Evolutionary conservation across 2,329 filamentous ascomycete genomes (phyloP).

Genomic region (Periconia sp.): DNA sequence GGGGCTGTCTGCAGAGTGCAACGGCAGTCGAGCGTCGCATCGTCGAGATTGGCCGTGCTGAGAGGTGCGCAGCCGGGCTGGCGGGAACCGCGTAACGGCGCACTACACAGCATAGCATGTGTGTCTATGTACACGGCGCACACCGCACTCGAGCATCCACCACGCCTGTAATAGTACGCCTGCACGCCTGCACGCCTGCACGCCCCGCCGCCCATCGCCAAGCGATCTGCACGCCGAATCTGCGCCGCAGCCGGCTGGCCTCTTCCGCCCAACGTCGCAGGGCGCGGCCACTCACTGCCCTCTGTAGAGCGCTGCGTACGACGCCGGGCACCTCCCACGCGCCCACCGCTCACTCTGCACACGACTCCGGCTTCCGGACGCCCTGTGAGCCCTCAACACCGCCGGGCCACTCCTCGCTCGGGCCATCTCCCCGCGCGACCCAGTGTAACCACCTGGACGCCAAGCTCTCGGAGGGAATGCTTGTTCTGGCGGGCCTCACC

Average conservation of each 20-base stretch:
- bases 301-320: no score
- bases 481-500: conserved; percentile 17
- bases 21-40: conserved; percentile 12
- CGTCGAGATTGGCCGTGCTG: background rate
- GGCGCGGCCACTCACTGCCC: no score
- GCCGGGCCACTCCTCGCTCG: conserved; percentile 22
- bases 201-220: no score
- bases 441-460: conserved; percentile 29
- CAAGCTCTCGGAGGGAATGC: conserved; percentile 18
- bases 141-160: no score
- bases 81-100: no score
- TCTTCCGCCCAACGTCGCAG: background rate
- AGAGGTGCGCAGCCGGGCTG: no score
- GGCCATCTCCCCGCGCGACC: conserved; percentile 5
- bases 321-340: no score
- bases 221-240: background rate
- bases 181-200: no score
- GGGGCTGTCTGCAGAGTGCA: conserved; percentile 7
- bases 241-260: background rate
- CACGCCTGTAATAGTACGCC: no score
- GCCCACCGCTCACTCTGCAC: background rate
- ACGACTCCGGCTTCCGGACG: background rate
- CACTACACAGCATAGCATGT: no score
- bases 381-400: conserved; percentile 7
- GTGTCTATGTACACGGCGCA: no score